Percentiles rank a stretch among this genome's conserved stretches.
These are phyloP conservation scores for Candida railenensis DNA, from an alignment of 805 yeast genomes.

Conservation along the genomic window DNA sequence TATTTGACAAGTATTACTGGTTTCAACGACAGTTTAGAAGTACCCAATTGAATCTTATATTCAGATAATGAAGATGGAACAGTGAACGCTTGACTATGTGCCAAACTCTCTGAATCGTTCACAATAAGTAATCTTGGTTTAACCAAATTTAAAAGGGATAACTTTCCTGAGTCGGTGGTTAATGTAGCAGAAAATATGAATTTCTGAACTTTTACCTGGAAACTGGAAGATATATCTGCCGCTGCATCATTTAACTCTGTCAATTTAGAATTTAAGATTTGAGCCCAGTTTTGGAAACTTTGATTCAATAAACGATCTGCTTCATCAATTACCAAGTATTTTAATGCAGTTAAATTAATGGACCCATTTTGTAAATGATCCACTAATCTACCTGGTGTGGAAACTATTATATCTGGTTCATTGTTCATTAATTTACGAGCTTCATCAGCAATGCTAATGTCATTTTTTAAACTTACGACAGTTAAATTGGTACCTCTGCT, in stretches of 20 bases:
- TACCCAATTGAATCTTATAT: conserved; percentile 38
- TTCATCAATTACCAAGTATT: conserved; percentile 73
- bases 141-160: conserved; percentile 66
- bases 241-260: conserved; percentile 4
- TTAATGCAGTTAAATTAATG: conserved; percentile 52
- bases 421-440: conserved; percentile 42
- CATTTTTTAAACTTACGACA: conserved; percentile 59
- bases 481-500: conserved; percentile 66
- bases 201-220: conserved; percentile 48
- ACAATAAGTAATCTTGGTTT: conserved; percentile 76
- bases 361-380: conserved; percentile 55
- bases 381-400: conserved; percentile 83
- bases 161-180: conserved; percentile 87
- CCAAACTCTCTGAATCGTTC: conserved; percentile 42
- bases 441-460: conserved; percentile 61
- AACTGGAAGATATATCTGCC: conserved; percentile 26
- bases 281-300: conserved; percentile 91
- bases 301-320: conserved; percentile 84
- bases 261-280: conserved; percentile 45
- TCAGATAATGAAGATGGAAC: conserved; percentile 57
- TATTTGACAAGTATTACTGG: conserved; percentile 72
- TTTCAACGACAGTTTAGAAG: conserved; percentile 48
- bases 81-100: conserved; percentile 53
- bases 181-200: conserved; percentile 90
- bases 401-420: conserved; percentile 65